A percentile compares a stretch with the other conserved stretches of the same genome.
Conservation (phyloP, 108 stramenopile species). For the Nannochloropsis granulata region DNA sequence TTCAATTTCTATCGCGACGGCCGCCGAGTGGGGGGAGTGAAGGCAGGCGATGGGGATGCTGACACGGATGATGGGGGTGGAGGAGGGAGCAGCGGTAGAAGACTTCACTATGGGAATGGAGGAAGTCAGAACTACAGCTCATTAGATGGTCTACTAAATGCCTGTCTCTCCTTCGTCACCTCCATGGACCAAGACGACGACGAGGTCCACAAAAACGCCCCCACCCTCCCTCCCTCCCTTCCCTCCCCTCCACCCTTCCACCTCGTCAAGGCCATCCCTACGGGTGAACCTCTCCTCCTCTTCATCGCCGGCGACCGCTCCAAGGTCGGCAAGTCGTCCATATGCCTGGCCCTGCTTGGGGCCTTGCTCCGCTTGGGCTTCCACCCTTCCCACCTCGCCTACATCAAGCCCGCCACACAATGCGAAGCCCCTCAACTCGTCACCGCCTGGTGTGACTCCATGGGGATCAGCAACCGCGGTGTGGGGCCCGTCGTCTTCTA, state of each 20-base stretch:
- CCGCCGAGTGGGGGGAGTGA: background rate
- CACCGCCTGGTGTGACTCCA: constrained; percentile 55
- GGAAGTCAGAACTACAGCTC: too few relatives aligned
- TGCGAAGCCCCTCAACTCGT: constrained; percentile 76
- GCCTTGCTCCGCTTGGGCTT: constrained; percentile 44
- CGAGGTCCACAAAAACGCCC: background rate
- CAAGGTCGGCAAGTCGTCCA: constrained; percentile 79
- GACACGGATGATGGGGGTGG: background rate
- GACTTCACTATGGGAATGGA: too few relatives aligned
- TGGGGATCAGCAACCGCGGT: constrained; percentile 59
- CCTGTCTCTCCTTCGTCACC: background rate
- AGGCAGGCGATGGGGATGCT: background rate
- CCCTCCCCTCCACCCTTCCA: background rate
- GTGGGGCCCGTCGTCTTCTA: constrained; percentile 90
- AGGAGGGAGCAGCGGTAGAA: background rate
- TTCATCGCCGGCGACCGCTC: constrained; percentile 72
- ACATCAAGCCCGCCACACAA: constrained; percentile 96
- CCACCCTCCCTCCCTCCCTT: background rate
- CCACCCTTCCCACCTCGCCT: constrained; percentile 52
- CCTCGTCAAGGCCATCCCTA: background rate
- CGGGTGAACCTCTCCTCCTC: constrained; percentile 41
- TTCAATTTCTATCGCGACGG: background rate
- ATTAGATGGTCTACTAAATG: background rate
- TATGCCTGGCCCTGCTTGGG: constrained; percentile 65
- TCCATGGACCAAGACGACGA: background rate